Conservation (phyloP, 1,284 basidiomycete genomes). For the Schizophyllum commune region DNA sequence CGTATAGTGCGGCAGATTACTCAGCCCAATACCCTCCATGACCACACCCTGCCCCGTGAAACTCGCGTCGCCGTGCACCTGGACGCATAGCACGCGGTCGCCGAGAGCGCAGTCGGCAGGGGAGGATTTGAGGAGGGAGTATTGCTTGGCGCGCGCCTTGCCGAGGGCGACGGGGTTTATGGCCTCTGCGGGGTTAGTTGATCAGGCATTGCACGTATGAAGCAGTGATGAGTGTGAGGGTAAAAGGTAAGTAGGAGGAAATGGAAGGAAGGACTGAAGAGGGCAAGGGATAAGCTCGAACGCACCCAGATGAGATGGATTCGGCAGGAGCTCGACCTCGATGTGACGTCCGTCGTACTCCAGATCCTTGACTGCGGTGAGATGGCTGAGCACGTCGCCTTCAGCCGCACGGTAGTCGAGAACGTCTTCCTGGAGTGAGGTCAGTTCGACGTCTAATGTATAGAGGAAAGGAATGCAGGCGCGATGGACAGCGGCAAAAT, state of each 20-base stretch:
- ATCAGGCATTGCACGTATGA: no score
- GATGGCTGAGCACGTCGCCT: constrained; percentile 84
- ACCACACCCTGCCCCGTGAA: constrained; percentile 87
- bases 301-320: constrained; percentile 79
- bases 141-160: constrained; percentile 89
- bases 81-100: constrained; percentile 81
- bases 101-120: constrained; percentile 70
- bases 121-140: constrained; percentile 65
- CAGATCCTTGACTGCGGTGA: constrained; percentile 59
- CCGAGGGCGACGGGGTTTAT: constrained; percentile 81
- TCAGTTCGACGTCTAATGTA: no score
- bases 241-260: no score
- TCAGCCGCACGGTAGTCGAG: constrained; percentile 41
- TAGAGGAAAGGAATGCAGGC: no score
- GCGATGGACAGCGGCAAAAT: no score
- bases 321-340: constrained; percentile 76
- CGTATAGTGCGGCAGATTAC: constrained; percentile 82
- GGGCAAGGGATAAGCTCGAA: constrained; percentile 7
- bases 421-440: background rate
- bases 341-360: constrained; percentile 45
- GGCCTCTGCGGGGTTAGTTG: constrained; percentile 52
- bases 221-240: no score
- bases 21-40: constrained; percentile 81
- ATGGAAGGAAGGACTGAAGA: no score
- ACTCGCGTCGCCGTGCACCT: constrained; percentile 85